Evolutionary conservation across 1,139 yeast species (phyloP).

Genomic region (Candida sp.): DNA sequence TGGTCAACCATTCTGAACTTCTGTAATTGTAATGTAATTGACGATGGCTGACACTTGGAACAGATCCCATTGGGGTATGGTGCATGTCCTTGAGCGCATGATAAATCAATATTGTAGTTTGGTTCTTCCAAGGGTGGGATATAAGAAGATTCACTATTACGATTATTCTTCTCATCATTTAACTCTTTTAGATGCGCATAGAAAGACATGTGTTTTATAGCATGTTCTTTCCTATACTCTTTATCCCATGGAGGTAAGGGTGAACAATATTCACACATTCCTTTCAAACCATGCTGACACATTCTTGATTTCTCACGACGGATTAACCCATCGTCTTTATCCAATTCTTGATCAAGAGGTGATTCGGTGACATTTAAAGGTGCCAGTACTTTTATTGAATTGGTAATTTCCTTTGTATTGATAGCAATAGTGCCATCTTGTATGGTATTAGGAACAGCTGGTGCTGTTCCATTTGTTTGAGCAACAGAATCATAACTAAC

Average conservation of each 20-base stretch:
- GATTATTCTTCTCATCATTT: slow-evolving; percentile 66
- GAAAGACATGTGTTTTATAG: slow-evolving; percentile 85
- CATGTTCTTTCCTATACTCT: slow-evolving; percentile 67
- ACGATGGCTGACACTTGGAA: slow-evolving; percentile 96
- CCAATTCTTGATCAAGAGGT: slow-evolving; percentile 67
- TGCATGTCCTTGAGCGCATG: slow-evolving; percentile 78
- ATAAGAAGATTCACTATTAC: slow-evolving; percentile 57
- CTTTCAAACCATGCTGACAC: slow-evolving; percentile 88
- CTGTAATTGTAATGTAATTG: slow-evolving; percentile 89
- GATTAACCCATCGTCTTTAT: slow-evolving; percentile 69
- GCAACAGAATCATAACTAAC: slow-evolving; percentile 40
- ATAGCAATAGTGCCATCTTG: slow-evolving; percentile 5
- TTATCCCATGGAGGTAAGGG: slow-evolving; percentile 96
- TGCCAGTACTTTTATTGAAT: slow-evolving; percentile 8
- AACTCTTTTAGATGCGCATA: slow-evolving; percentile 79
- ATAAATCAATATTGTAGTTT: slow-evolving; percentile 56
- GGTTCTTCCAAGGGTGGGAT: slow-evolving; percentile 81
- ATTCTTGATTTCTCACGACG: slow-evolving; percentile 56
- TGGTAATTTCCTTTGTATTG: slow-evolving; percentile 5
- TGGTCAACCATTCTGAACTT: slow-evolving; percentile 96
- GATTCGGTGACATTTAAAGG: slow-evolving; percentile 35
- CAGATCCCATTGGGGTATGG: slow-evolving; percentile 96
- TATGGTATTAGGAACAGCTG: slow-evolving; percentile 7
- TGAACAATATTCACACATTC: slow-evolving; percentile 97
- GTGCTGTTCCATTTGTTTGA: slow-evolving; percentile 6